Evolutionary conservation across 805 yeast genomes (phyloP).

Genomic region (Wickerhamomyces rabaulensis): DNA sequence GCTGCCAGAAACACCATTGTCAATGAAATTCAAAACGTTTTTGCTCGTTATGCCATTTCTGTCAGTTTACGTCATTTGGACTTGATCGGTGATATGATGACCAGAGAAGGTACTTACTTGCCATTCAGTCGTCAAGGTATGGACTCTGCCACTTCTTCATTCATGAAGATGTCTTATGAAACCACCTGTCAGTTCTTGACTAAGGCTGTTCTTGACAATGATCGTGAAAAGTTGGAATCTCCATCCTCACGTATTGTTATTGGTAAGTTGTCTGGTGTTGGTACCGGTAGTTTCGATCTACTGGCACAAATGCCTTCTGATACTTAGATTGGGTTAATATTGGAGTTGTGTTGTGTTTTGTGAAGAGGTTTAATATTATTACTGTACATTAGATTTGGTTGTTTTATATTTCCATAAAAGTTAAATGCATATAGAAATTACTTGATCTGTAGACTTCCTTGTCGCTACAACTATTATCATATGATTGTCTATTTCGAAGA

Average conservation of each 20-base stretch:
- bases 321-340: slow-evolving; percentile 7
- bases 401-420: slow-evolving; percentile 1
- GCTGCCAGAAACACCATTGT: slow-evolving; percentile 98
- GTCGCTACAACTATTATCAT: too few relatives aligned
- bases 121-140: slow-evolving; percentile 99
- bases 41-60: slow-evolving; percentile 91
- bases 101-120: slow-evolving; percentile 94
- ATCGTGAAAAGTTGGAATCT: slow-evolving; percentile 77
- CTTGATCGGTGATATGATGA: slow-evolving; percentile 97
- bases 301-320: slow-evolving; percentile 33
- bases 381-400: not conserved
- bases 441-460: too few relatives aligned
- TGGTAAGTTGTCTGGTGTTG: slow-evolving; percentile 87
- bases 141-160: slow-evolving; percentile 90
- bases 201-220: slow-evolving; percentile 91
- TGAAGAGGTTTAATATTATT: not conserved
- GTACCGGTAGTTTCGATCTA: slow-evolving; percentile 94
- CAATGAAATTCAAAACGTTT: slow-evolving; percentile 91
- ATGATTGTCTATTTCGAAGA: not conserved
- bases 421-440: not conserved
- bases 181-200: slow-evolving; percentile 97
- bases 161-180: slow-evolving; percentile 98
- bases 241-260: slow-evolving; percentile 92
- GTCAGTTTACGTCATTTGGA: slow-evolving; percentile 94
- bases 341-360: not conserved